Base-by-base conservation (phyloP, 1,284 basidiomycete species). In the Ceratobasidium theobromae region DNA sequence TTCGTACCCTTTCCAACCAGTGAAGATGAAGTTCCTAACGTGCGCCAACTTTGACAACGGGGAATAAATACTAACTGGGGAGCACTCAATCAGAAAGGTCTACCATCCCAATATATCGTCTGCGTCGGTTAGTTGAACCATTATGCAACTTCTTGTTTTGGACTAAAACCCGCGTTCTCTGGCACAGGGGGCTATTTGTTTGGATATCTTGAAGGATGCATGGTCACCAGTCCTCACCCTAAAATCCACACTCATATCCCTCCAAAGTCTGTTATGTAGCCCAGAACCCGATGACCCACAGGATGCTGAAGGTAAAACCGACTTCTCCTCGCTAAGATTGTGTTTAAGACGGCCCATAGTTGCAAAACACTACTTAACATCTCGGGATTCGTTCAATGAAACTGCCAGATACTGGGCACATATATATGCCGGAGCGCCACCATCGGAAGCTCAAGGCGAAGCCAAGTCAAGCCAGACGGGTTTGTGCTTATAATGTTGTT, bases 71-170 rank as follows among this genome's bases (percentile, higher is more conserved):
- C 43, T 53, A 38, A 68, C 62, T 58, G 67, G 18, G 14, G 6
- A 33, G 43, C 28, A 16, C 41, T 38, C 69, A 66, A 45, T 53
- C 67, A 78, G 78, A 33, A 94, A 95, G 77, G 92, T 98, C 48
- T 99, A 98, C 76, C 96, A 98, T 78, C 96, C 97, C 1, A 99
- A 98, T 75, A 83, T 99, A 62, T 97, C 94, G 25, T 97, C 93
- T 27, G 91, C 91, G 45, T 95, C 91, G 12, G 96, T 51, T 33
- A 30, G 54, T 40, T 16, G 9, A 11, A 8, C 6, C 18, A 14
- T 45, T 21, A 45, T 45, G 11, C 43, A 48, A 23, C 4, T 32
- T 18, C 18, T 55, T 23, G 32, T 32, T 28, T 45, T 45, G 9
- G 9, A 21, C 12, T 18, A 16, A n/a, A n/a, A 25, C 45, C 25